These are phyloP conservation scores for Candida andamanensis DNA, from an alignment of 805 yeast genomes.

Conservation along the genomic window DNA sequence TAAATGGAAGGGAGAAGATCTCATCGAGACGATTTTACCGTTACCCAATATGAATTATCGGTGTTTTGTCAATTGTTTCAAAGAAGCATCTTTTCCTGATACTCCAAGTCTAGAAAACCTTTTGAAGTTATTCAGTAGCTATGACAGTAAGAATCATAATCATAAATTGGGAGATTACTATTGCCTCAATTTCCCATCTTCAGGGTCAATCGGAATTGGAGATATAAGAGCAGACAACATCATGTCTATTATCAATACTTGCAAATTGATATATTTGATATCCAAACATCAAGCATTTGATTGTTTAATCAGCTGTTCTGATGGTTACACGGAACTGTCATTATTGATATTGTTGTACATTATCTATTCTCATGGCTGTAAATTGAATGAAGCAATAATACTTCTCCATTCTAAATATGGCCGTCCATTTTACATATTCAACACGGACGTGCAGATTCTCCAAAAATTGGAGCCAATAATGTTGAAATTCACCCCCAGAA, in stretches of 20 bases:
- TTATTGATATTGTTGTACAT: constrained; percentile 65
- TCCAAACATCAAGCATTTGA: constrained; percentile 30
- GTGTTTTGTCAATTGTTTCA: constrained; percentile 54
- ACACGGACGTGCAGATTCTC: constrained; percentile 64
- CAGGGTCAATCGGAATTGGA: constrained; percentile 78
- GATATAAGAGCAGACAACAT: constrained; percentile 60
- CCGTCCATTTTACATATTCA: constrained; percentile 81
- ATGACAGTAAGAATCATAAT: constrained; percentile 21
- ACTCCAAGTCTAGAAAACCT: constrained; percentile 31
- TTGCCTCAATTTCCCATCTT: constrained; percentile 67
- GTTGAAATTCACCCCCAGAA: constrained; percentile 52
- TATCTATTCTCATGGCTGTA: constrained; percentile 60
- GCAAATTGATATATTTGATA: constrained; percentile 55
- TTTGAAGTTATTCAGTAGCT: constrained; percentile 8
- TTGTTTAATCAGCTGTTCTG: constrained; percentile 69
- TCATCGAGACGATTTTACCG: constrained; percentile 24
- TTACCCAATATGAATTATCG: constrained; percentile 53
- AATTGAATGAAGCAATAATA: constrained; percentile 61
- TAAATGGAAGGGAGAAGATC: constrained; percentile 16
- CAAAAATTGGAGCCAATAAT: constrained; percentile 61
- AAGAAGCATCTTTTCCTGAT: constrained; percentile 52
- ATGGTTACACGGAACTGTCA: constrained; percentile 90
- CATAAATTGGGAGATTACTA: constrained; percentile 16
- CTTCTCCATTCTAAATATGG: constrained; percentile 58
- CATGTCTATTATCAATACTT: constrained; percentile 58